Conservation (phyloP, 2,329 filamentous ascomycete genomes). For the Aspergillus felis region DNA sequence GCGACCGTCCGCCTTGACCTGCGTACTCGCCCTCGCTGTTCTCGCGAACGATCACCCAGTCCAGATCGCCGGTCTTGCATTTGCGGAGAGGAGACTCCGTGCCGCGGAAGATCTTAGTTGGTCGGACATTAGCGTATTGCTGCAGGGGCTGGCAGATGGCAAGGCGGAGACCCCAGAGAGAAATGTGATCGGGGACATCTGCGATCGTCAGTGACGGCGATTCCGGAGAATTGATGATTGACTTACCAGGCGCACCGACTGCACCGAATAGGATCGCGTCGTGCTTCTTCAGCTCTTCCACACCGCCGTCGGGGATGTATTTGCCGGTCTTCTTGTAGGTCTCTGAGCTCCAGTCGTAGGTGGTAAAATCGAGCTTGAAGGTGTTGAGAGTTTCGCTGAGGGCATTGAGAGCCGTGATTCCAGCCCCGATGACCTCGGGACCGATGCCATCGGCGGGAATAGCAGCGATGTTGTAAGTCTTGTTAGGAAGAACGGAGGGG, state of each 20-base stretch:
- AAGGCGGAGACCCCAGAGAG: conserved; percentile 63
- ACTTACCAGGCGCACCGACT: conserved; percentile 56
- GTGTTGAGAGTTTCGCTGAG: conserved; percentile 44
- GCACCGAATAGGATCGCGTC: conserved; percentile 67
- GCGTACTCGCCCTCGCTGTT: conserved; percentile 66
- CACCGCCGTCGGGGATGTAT: conserved; percentile 60
- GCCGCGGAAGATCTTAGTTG: conserved; percentile 59
- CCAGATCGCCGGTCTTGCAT: conserved; percentile 55
- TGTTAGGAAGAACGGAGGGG: not conserved
- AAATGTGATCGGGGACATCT: conserved; percentile 64
- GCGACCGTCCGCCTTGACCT: conserved; percentile 60
- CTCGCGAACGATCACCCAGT: conserved; percentile 65
- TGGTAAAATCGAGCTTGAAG: conserved; percentile 58
- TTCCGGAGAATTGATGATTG: not conserved
- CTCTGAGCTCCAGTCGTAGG: conserved; percentile 65
- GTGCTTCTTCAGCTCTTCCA: conserved; percentile 55
- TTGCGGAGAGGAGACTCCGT: conserved; percentile 55
- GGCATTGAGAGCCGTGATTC: conserved; percentile 57
- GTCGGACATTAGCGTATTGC: conserved; percentile 66
- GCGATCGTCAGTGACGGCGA: not conserved
- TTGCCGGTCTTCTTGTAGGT: conserved; percentile 63
- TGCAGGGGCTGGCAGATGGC: conserved; percentile 65
- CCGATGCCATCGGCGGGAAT: conserved; percentile 70
- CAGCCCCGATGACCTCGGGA: conserved; percentile 62
- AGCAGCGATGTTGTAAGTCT: conserved; percentile 53